These are phyloP conservation scores for Pseudogymnoascus sp. DNA, from an alignment of 2,329 filamentous ascomycete species.

Conservation along the genomic window DNA sequence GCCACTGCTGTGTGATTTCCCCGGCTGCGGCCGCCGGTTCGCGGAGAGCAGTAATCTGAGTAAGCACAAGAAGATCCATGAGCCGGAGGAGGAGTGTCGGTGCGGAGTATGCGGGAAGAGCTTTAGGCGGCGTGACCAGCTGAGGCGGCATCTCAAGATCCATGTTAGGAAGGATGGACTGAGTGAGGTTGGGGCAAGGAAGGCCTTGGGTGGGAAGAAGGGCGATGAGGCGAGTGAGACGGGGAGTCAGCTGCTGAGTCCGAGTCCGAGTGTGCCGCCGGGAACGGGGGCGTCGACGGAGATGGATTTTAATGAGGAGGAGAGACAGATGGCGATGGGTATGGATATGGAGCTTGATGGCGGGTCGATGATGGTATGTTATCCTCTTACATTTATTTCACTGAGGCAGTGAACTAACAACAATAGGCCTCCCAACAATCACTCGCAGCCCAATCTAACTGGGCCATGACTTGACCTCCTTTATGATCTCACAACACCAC, in stretches of 20 bases:
- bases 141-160: slow-evolving; percentile 44
- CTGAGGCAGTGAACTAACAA: not conserved
- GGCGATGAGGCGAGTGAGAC: not conserved
- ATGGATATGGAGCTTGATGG: slow-evolving; percentile 26
- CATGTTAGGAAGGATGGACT: slow-evolving; percentile 18
- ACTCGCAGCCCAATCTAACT: not conserved
- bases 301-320: slow-evolving; percentile 4
- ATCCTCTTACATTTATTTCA: fast-evolving
- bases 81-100: slow-evolving; percentile 44
- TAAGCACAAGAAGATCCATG: slow-evolving; percentile 57
- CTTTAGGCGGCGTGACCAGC: slow-evolving; percentile 53
- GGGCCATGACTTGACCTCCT: not conserved
- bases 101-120: slow-evolving; percentile 43
- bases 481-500: not conserved
- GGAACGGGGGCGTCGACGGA: not conserved
- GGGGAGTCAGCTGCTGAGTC: not conserved
- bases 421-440: not conserved
- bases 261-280: not conserved
- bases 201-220: not conserved
- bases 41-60: slow-evolving; percentile 59
- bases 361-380: slow-evolving; percentile 1
- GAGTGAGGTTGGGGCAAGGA: not conserved
- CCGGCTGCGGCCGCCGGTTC: slow-evolving; percentile 47
- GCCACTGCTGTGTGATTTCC: slow-evolving; percentile 47
- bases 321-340: not conserved